Conservation (phyloP, 1,284 basidiomycete genomes). For the Microstroma glucosiphilum region DNA sequence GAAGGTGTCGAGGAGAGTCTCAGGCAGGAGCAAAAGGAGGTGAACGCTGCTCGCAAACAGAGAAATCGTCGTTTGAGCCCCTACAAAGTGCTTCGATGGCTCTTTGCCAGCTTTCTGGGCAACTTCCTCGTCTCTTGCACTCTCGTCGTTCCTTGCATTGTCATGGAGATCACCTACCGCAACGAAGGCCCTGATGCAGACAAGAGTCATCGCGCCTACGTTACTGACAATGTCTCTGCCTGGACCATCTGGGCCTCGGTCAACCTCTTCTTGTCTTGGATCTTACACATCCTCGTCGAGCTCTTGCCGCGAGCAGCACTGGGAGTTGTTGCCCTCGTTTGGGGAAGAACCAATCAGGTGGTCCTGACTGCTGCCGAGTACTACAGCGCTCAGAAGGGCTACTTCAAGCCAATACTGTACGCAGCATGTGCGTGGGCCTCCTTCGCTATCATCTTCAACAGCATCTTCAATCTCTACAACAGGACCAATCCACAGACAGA, state of each 20-base stretch:
- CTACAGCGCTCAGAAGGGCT: conserved; percentile 40
- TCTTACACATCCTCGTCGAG: conserved; percentile 43
- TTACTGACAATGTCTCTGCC: conserved; percentile 45
- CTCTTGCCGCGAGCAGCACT: conserved; percentile 34
- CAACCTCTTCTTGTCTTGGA: conserved; percentile 44
- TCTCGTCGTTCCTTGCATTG: conserved; percentile 37
- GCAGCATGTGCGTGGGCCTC: conserved; percentile 44
- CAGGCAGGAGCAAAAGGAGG: conserved; percentile 30
- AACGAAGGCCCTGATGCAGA: conserved; percentile 13
- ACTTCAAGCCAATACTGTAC: conserved; percentile 42
- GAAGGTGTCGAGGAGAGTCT: conserved; percentile 36
- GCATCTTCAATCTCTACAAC: conserved; percentile 37
- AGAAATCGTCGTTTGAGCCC: conserved; percentile 15
- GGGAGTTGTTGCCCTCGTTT: conserved; percentile 28
- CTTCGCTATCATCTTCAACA: conserved; percentile 46
- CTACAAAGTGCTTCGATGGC: conserved; percentile 34
- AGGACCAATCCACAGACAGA: conserved; percentile 16
- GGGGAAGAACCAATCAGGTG: conserved; percentile 37
- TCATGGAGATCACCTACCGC: conserved; percentile 41
- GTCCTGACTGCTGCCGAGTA: conserved; percentile 34
- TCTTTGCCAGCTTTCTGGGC: conserved; percentile 40
- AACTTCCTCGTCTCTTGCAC: conserved; percentile 37
- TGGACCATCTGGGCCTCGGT: conserved; percentile 49
- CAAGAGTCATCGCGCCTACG: conserved; percentile 25
- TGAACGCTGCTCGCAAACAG: conserved; percentile 16